Evolutionary conservation across 768 basidiomycete genomes (phyloP), one percentile per base, ranked within the genome.

Genomic region (Phanerodontia chrysosporium): DNA sequence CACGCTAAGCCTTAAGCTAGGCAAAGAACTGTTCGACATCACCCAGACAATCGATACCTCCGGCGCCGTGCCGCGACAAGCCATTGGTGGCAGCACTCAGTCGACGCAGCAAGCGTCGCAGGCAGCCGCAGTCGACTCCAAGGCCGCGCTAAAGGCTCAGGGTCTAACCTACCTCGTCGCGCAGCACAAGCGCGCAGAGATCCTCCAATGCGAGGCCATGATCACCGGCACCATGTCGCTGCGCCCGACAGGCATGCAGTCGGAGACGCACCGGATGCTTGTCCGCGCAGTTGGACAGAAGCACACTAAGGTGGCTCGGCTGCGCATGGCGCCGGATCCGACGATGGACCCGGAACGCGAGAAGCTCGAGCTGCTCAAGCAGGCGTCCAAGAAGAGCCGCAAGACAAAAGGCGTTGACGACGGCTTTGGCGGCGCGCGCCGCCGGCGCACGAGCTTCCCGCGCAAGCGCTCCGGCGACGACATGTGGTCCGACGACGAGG

Each of bases 1-100:
- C 16, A 83, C 90, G 14, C 74, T 94, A 58, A 95, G 94, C 65
- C 81, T 99, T 29, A 89, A 91, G 62, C 76, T 99, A 57, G 97
- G 97, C 45, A 90, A 91, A 71, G 96, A 98, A 68, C 78, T 97
- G 4, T 98, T 95, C 73, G 95, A 98, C 75, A 85, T 98, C 52
- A 85, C 82, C 53, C 83, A 89, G 71, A 84, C 82, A 60, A 76
- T 91, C 58, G 91, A 95, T 67, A 87, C 82, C 18, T 90, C 92
- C 21, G 90, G 84, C 45, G 81, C 83, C 58, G 68, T 82, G 58
- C 69, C 86, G 55, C 82, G 88, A 58, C 78, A 86, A 62, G 76
- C 81, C 16, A 71, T 88, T 66, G 80, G 83, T 61, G 73, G 77
- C 62, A 39, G 68, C 57, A 77, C 79, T 63, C 72, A 76, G 18